Evolutionary conservation across 208 protist genomes (phyloP), one percentile per base, ranked within the genome.

Genomic region (Crithidia sp.): DNA sequence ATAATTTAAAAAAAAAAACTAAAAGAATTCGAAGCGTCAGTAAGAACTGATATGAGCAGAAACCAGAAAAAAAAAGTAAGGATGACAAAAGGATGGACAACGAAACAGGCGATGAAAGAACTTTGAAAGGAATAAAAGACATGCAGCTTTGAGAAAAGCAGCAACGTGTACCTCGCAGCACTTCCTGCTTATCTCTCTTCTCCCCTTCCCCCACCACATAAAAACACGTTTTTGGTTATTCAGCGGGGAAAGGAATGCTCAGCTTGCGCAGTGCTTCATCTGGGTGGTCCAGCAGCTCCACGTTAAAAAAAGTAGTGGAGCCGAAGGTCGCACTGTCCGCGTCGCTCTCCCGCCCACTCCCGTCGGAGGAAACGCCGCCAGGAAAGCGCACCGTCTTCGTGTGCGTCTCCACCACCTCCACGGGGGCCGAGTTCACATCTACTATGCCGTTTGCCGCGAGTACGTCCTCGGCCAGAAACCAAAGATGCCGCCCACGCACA

Each of bases 371-470:
- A 28, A 28, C 28, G 28, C 59, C 45, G 10, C 52, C 64, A 16
- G 64, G 50, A 40, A 75, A 17, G 5, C 39, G 16, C 4, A 2
- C n/a, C 16, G 19, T n/a, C 5, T 52, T 5, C 3, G 14, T 28
- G 28, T 14, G 37, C 28, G 8, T 5, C 50, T 55, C 50, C 50
- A 5, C 8, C 43, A 90, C 84, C 49, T 88, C 83, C 2, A 94
- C 83, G 6, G 91, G 91, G 4, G 84, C 70, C 16, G 85, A 82
- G 63, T 96, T 96, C 37, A 94, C 88, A 67, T 94, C 86, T 19
- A 94, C 83, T n/a, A 87, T 67, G 37, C 89, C 88, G 44, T 85
- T 79, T 4, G 67, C 54, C 6, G 81, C 54, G 14, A 96, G 79
- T 45, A 96, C 82, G 49, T 96, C 82, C 17, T 85, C 74, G 7